phyloP scores from a whole-genome alignment of 495 filamentous ascomycete species.

The Penicillium cinerascens region DNA sequence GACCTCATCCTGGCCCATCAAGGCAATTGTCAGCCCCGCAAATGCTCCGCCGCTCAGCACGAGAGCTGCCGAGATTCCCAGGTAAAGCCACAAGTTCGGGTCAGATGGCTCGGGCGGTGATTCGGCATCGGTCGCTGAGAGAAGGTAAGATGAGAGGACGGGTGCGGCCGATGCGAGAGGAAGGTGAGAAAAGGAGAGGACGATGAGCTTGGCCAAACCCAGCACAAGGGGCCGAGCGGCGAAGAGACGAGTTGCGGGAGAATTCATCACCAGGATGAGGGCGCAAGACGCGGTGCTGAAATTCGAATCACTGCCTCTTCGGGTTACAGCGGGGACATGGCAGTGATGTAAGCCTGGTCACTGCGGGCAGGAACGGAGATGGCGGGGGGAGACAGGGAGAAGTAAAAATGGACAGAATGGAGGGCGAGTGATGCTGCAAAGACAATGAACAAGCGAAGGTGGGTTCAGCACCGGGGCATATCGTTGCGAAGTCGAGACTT shows the following conservation, averaged over 20 bases:
- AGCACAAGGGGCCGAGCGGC: conserved; percentile 44
- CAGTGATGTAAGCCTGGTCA: background rate
- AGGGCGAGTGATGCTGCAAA: background rate
- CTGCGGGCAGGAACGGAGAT: background rate
- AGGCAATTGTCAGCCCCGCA: conserved; percentile 92
- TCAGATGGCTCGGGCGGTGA: conserved; percentile 43
- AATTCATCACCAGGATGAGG: conserved; percentile 25
- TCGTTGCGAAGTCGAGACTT: background rate
- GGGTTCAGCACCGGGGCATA: background rate
- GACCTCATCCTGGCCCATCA: conserved; percentile 78
- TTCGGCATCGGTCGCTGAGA: conserved; percentile 22
- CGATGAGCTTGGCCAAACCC: conserved; percentile 46
- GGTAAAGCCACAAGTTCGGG: conserved; percentile 65
- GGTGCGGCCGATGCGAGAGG: conserved; percentile 44
- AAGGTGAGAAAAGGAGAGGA: conserved; percentile 42
- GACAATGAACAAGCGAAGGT: background rate
- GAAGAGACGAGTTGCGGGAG: conserved; percentile 28
- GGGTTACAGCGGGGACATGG: conserved; percentile 1
- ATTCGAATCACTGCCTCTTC: background rate
- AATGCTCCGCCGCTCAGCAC: conserved; percentile 92
- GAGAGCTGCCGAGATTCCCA: conserved; percentile 64
- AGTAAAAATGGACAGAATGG: background rate
- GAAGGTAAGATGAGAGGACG: conserved; percentile 20
- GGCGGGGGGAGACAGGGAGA: background rate
- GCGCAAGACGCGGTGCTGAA: background rate